These are phyloP conservation scores for Hanseniaspora valbyensis DNA, from an alignment of 805 yeast species.

Conservation along the genomic window DNA sequence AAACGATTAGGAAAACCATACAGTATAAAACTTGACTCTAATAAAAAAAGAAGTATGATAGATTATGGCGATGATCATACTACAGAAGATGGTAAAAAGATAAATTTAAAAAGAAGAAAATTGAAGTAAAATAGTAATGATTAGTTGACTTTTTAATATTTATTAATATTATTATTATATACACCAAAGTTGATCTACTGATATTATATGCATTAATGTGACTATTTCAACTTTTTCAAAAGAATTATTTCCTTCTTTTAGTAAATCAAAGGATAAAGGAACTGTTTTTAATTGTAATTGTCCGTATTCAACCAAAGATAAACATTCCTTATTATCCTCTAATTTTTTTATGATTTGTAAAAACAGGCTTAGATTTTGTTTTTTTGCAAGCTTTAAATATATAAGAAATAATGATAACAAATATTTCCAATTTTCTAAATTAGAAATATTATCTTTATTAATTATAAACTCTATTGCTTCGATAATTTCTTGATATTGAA, in stretches of 20 bases:
- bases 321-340: background rate
- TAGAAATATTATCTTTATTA: background rate
- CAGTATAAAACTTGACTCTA: background rate
- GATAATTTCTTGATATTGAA: background rate
- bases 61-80: background rate
- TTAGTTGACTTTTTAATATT: background rate
- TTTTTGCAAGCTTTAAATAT: background rate
- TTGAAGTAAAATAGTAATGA: constrained; percentile 5
- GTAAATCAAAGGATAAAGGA: background rate
- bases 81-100: background rate
- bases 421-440: constrained; percentile 6
- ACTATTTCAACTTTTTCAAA: constrained; percentile 1
- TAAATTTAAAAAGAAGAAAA: constrained; percentile 8
- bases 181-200: background rate
- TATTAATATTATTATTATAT: background rate
- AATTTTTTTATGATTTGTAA: background rate
- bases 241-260: background rate
- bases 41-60: constrained; percentile 7
- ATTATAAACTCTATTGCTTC: background rate
- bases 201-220: background rate
- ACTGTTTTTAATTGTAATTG: constrained; percentile 1
- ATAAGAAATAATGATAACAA: background rate
- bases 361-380: background rate
- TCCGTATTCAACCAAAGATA: constrained; percentile 11
- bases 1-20: constrained; percentile 13